Base-by-base conservation (phyloP, 225 moss, liverwort and hornwort species). In the Sphagnum contortum region DNA sequence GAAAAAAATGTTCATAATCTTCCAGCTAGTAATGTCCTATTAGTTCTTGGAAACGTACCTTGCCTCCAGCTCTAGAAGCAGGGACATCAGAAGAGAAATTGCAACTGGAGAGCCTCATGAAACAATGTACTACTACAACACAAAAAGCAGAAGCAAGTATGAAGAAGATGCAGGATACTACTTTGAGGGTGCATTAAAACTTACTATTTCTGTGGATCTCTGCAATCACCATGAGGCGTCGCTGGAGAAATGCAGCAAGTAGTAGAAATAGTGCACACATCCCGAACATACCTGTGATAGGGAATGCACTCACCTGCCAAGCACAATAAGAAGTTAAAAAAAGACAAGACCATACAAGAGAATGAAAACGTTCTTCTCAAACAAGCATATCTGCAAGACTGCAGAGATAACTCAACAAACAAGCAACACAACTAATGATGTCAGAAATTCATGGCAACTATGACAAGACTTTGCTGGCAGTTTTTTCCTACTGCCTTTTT, bases 201-300 rank as follows among this genome's bases (percentile, higher is more conserved):
- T 75, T 73, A 84, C 84, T 84, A 47, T 9, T 78, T 64, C 66
- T 78, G 48, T 92, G 87, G 72, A 73, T 92, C 70, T 98, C 92
- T 7, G 90, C 86, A 10, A 98, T 89, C 59, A 88, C 77, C 76
- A 83, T 66, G 45, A 98, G 90, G 59, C 92, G 83, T 48, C 90
- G 83, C 76, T 98, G 96, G 71, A 98, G 78, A 54, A 86, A 80
- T 8, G 92, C 87, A 55, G 96, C 96, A 80, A 89, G 62, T 54
- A 77, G 72, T 53, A 98, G 77, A 57, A 98, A 98, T 64, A 89
- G 76, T 3, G 96, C 73, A 67, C 96, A 98, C 92, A 98, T 98
- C 62, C 92, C 96, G 66, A 98, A 98, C 96, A 98, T 98, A 48
- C 85, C 83, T 12, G 90, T 77, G 64, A 92, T 92, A 2, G 96